Conservation (phyloP, 345 rosid genomes). For the Rubroshorea leprosula region DNA sequence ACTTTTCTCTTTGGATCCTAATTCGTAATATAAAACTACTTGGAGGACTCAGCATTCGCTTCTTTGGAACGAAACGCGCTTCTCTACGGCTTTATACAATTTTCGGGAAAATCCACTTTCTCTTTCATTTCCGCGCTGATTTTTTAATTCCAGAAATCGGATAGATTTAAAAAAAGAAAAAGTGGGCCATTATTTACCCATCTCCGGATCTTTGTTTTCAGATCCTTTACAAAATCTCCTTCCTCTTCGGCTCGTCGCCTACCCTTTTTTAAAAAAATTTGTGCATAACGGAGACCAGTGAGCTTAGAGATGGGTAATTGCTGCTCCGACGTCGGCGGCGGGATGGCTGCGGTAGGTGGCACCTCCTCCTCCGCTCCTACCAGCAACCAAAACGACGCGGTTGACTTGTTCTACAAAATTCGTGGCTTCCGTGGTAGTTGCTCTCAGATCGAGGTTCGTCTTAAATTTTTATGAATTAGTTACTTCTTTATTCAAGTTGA, state of each 20-base stretch:
- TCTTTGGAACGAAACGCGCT: neutral
- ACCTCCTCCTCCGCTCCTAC: conserved; percentile 28
- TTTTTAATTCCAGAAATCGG: neutral
- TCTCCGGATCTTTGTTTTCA: too few species aligned
- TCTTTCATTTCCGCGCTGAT: neutral
- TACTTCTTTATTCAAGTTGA: neutral
- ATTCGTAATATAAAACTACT: too few species aligned
- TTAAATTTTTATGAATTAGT: neutral
- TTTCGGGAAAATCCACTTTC: neutral
- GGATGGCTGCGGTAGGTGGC: conserved; percentile 55
- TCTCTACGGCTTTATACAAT: too few species aligned
- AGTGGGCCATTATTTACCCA: neutral
- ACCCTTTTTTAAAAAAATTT: too few species aligned
- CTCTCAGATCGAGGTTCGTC: conserved; percentile 81
- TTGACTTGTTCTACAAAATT: conserved; percentile 53
- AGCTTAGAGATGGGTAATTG: conserved; percentile 71
- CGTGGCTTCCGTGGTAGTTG: conserved; percentile 61
- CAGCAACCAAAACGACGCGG: conserved; percentile 57
- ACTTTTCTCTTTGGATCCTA: too few species aligned
- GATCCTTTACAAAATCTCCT: too few species aligned
- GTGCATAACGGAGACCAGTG: neutral
- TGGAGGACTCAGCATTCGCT: too few species aligned
- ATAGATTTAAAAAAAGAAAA: neutral
- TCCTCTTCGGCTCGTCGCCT: too few species aligned
- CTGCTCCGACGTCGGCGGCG: conserved; percentile 69